These are phyloP conservation scores for Mrakia blollopis DNA, from an alignment of 768 basidiomycete genomes.

Conservation along the genomic window DNA sequence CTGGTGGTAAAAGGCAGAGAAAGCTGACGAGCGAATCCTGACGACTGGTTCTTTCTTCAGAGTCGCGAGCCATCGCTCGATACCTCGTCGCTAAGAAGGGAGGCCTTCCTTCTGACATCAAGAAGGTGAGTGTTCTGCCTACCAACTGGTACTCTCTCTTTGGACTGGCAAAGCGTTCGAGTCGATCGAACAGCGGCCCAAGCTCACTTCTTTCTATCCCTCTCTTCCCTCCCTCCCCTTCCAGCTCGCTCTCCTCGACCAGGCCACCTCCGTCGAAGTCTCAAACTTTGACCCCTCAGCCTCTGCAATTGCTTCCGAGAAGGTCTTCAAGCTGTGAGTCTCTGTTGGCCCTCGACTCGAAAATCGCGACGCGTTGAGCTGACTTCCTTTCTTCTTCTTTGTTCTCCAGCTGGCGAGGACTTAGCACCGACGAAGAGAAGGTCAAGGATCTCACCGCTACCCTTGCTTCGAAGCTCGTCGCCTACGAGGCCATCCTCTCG, in stretches of 20 bases:
- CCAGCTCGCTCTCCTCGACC: constrained; percentile 47
- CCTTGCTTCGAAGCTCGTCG: constrained; percentile 47
- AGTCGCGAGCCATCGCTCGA: constrained; percentile 48
- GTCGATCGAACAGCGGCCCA: no score
- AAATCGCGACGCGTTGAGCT: not conserved
- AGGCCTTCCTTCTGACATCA: constrained; percentile 50
- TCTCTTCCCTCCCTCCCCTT: not conserved
- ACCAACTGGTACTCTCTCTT: no score
- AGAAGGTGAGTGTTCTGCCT: constrained; percentile 43
- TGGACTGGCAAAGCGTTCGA: no score
- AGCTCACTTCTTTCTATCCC: no score
- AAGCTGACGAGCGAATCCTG: not conserved
- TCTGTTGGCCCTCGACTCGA: not conserved
- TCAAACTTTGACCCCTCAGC: constrained; percentile 56
- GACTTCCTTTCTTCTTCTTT: not conserved
- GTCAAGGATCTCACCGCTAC: constrained; percentile 45
- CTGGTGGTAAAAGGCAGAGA: no score
- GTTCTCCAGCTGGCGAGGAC: not conserved
- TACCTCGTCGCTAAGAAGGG: constrained; percentile 60
- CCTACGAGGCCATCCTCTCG: constrained; percentile 56
- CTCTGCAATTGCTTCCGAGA: constrained; percentile 49
- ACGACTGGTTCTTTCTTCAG: not conserved
- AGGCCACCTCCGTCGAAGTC: constrained; percentile 50
- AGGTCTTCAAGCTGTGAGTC: constrained; percentile 53
- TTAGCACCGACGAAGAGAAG: constrained; percentile 22